Evolutionary conservation across 2,329 filamentous ascomycete species (phyloP), one percentile per base, ranked within the genome.

Genomic region (Colletotrichum filicis): DNA sequence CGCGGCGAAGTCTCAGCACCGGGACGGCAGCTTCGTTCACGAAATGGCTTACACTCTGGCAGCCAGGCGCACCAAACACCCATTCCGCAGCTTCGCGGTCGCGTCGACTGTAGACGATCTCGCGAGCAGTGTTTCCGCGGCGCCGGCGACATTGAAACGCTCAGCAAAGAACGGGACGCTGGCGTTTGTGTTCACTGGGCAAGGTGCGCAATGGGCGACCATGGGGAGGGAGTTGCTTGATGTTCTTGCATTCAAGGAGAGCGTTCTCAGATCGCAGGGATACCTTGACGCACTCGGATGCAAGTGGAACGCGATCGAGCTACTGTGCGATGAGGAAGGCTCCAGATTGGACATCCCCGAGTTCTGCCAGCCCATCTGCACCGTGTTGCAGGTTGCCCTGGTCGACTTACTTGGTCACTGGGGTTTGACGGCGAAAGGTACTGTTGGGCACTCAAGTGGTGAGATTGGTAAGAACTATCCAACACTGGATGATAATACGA

Each of bases 331-430:
- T 63, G 80, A 77, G 1, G 74, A 52, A 4, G 26, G 16, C 5
- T 57, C 35, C 9, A 58, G 37, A 5, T 24, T 70, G 42, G 28
- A 42, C 53, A 8, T 46, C n/a, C 52, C 67, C 6, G n/a, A 22
- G 28, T 24, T 58, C 9, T 79, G 78, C 11, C 85, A 87, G 64
- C 80, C 85, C 0, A 35, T 84, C 1, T 86, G 80, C 42, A 85
- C 84, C 0, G 83, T 83, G 0, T 30, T 87, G 0, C 86, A 87
- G 66, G 71, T 87, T 1, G 84, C 76, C 5, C 74, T 86, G 0
- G 78, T 84, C 1, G 79, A 84, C 11, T 73, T 84, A 0, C 75
- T 83, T 19, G 46, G 68, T 24, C 61, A 68, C 6, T 82, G 79
- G 56, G 74, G 76, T 2, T 69, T 85, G 5, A 66, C 46, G 0